phyloP scores from a whole-genome alignment of 495 filamentous ascomycete genomes.

The Aspergillus incahuasiensis region DNA sequence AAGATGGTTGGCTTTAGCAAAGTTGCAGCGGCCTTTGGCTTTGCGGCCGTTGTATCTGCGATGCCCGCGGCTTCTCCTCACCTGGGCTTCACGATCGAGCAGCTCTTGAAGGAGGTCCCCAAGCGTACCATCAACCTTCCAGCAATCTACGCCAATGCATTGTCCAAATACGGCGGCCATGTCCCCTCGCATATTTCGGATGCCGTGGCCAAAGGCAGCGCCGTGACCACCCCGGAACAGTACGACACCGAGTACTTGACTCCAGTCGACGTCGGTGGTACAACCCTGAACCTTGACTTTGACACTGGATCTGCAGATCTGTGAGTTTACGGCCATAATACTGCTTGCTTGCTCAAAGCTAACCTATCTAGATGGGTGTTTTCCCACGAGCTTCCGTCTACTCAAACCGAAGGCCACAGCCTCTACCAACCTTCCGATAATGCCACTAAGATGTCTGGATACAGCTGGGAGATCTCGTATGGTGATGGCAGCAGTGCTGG shows the following conservation, averaged over 20 bases:
- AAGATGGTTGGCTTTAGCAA: slow-evolving; percentile 45
- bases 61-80: slow-evolving; percentile 24
- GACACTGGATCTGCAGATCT: slow-evolving; percentile 77
- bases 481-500: slow-evolving; percentile 64
- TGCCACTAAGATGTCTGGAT: slow-evolving; percentile 46
- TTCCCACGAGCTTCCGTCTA: slow-evolving; percentile 41
- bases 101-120: slow-evolving; percentile 25
- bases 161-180: slow-evolving; percentile 41
- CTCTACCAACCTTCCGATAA: slow-evolving; percentile 56
- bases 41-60: slow-evolving; percentile 33
- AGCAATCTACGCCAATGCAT: slow-evolving; percentile 33
- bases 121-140: slow-evolving; percentile 38
- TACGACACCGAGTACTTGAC: slow-evolving; percentile 63
- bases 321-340: slow-evolving; percentile 35
- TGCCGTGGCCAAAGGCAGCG: slow-evolving; percentile 46
- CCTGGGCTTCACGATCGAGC: slow-evolving; percentile 40
- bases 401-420: slow-evolving; percentile 52
- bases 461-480: slow-evolving; percentile 64
- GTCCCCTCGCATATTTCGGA: slow-evolving; percentile 39
- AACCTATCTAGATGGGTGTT: slow-evolving; percentile 45
- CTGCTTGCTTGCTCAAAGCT: background rate
- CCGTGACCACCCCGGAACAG: slow-evolving; percentile 48
- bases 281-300: slow-evolving; percentile 62
- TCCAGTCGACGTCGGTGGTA: slow-evolving; percentile 60
- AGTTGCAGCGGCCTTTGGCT: slow-evolving; percentile 27